Percentiles rank a stretch among this genome's conserved stretches.
Conservation (phyloP, 345 rosid species). For the Orychophragmus violaceus region DNA sequence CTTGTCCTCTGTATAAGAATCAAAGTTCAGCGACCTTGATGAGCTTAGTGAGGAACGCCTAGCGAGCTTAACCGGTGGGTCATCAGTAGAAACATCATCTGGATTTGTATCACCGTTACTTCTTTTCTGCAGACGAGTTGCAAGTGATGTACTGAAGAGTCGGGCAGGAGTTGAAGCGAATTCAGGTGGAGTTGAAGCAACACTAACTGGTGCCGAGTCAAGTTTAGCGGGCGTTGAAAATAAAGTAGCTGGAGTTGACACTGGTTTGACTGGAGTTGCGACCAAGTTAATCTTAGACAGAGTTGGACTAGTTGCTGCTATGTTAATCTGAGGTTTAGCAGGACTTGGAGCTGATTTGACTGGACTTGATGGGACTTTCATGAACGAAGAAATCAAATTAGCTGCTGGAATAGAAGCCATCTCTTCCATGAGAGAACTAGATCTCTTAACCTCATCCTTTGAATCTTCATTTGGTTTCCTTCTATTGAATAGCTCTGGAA, state of each 20-base stretch:
- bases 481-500: conserved; percentile 66
- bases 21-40: conserved; percentile 56
- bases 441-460: conserved; percentile 11
- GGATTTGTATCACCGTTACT: conserved; percentile 42
- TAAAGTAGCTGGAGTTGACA: not conserved
- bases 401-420: conserved; percentile 16
- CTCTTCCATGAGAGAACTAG: conserved; percentile 10
- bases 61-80: conserved; percentile 42
- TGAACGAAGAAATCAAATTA: conserved; percentile 3
- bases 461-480: conserved; percentile 14
- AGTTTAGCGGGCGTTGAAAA: conserved; percentile 26
- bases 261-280: conserved; percentile 23
- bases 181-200: conserved; percentile 56
- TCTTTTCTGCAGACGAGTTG: conserved; percentile 36
- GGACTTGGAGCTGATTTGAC: not conserved
- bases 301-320: not conserved
- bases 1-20: conserved; percentile 33
- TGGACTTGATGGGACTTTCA: conserved; percentile 5
- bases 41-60: conserved; percentile 37
- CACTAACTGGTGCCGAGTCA: conserved; percentile 25
- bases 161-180: conserved; percentile 51
- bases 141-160: conserved; percentile 44
- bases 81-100: conserved; percentile 37
- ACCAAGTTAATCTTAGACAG: not conserved
- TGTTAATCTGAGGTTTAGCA: not conserved